Base-by-base conservation (phyloP, 345 rosid genomes). In the Moringa oleifera region DNA sequence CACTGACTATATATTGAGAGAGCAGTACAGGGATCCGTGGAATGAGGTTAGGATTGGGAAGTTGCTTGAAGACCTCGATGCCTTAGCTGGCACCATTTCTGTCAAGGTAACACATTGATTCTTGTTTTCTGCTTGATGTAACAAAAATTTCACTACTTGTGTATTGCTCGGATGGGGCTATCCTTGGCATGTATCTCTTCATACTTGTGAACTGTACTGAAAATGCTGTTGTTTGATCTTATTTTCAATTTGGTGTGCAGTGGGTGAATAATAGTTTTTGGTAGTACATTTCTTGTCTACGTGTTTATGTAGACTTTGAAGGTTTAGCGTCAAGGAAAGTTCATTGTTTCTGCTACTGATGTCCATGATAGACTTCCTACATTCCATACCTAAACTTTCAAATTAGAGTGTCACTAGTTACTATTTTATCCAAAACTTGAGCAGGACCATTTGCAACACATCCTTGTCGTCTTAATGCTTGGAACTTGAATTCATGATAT, bases 11-110 rank as follows among this genome's bases (percentile, higher is more conserved):
- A 81, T 81, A 6, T 71, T 87, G 53, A 73, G 97, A 20, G 95
- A 90, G 75, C 95, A 87, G 75, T 90, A 90, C 58, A 72, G 92
- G 57, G 95, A 90, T 80, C 92, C 95, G 19, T 87, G 97, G 92
- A 87, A 87, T 74, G 97, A 90, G 77, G 90, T 90, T 66, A 73
- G 97, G 25, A 80, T 90, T 51, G 95, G 95, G 57, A 90, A 83
- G 52, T 71, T 90, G 85, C 90, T 87, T 16, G 95, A 90, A 72
- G 97, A 90, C 65, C 95, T 87, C 68, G 97, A 90, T 79, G 95
- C 95, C 73, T 81, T 87, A 53, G 95, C 95, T 41, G 95, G 95
- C 61, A 82, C 95, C 65, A 90, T 90, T 71, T 87, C 97, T 19
- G 90, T 90, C 69, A 85, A 85, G 97, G 97, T 89, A 62, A 23